Percentiles rank a stretch among this genome's conserved stretches.
Evolutionary conservation across 441 rosid species (phyloP).

Genomic region (Pelargonium fulgidum): DNA sequence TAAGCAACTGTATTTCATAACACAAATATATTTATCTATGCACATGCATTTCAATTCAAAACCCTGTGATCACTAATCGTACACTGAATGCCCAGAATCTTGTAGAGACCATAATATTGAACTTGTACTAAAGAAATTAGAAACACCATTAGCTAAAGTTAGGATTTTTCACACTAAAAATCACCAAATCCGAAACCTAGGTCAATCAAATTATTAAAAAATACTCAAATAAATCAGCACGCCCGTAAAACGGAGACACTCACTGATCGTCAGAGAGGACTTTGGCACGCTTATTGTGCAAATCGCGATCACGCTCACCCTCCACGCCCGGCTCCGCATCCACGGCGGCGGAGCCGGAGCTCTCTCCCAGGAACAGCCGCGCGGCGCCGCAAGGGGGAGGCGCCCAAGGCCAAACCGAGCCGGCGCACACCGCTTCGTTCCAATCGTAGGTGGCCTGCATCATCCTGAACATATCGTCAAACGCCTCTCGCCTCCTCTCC

Average conservation of each 20-base stretch:
- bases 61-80: neutral
- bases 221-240: slow-evolving; percentile 2
- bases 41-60: neutral
- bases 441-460: slow-evolving; percentile 27
- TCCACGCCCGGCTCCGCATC: slow-evolving; percentile 24
- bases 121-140: neutral
- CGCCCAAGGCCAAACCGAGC: slow-evolving; percentile 13
- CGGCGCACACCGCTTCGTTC: slow-evolving; percentile 18
- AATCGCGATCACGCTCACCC: slow-evolving; percentile 46
- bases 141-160: neutral
- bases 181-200: neutral
- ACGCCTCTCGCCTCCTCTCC: slow-evolving; percentile 17
- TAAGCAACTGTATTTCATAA: neutral
- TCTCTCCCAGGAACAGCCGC: slow-evolving; percentile 49
- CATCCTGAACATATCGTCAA: slow-evolving; percentile 37
- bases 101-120: neutral
- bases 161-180: no score
- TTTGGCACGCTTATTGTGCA: slow-evolving; percentile 73
- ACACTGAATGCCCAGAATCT: neutral
- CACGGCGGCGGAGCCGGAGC: slow-evolving; percentile 28
- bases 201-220: neutral
- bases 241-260: slow-evolving; percentile 28
- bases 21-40: neutral
- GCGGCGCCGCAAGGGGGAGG: slow-evolving; percentile 8
- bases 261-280: slow-evolving; percentile 47